Evolutionary conservation across 208 protist genomes (phyloP).

Genomic region (Trypanosomatidae sp.): DNA sequence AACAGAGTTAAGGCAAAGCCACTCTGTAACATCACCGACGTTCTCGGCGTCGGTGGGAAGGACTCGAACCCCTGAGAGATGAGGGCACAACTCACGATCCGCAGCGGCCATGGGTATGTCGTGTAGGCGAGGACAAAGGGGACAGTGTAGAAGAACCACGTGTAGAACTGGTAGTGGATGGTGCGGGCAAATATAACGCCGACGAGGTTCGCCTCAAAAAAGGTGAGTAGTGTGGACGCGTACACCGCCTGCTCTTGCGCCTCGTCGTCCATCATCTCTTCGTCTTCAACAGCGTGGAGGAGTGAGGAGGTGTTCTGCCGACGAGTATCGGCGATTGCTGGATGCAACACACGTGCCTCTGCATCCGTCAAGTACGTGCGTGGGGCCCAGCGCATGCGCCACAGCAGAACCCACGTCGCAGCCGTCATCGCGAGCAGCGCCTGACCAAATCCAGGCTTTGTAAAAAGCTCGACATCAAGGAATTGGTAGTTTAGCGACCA

Average conservation of each 20-base stretch:
- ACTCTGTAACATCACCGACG: constrained; percentile 41
- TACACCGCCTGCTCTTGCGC: constrained; percentile 16
- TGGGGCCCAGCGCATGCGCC: constrained; percentile 48
- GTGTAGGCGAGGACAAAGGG: constrained; percentile 69
- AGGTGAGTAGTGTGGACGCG: constrained; percentile 49
- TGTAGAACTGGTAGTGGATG: constrained; percentile 95
- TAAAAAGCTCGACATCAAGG: constrained; percentile 55
- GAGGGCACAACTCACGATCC: constrained; percentile 30
- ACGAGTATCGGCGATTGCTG: constrained; percentile 12
- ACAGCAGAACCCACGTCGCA: constrained; percentile 56
- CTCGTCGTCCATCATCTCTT: constrained; percentile 12
- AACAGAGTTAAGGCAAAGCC: constrained; percentile 44
- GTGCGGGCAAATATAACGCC: constrained; percentile 85
- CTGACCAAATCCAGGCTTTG: constrained; percentile 33
- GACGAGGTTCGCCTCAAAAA: constrained; percentile 92
- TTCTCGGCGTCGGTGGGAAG: constrained; percentile 57
- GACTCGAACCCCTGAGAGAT: constrained; percentile 63
- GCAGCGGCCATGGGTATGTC: constrained; percentile 32
- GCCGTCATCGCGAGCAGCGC: constrained; percentile 51
- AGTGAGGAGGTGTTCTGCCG: background rate
- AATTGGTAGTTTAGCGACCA: constrained; percentile 87
- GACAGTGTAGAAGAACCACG: constrained; percentile 91
- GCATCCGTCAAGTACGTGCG: constrained; percentile 28
- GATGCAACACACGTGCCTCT: constrained; percentile 12
- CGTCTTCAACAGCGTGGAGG: background rate